Conservation (phyloP, 1,139 yeast species). For the Taphrina communis region DNA sequence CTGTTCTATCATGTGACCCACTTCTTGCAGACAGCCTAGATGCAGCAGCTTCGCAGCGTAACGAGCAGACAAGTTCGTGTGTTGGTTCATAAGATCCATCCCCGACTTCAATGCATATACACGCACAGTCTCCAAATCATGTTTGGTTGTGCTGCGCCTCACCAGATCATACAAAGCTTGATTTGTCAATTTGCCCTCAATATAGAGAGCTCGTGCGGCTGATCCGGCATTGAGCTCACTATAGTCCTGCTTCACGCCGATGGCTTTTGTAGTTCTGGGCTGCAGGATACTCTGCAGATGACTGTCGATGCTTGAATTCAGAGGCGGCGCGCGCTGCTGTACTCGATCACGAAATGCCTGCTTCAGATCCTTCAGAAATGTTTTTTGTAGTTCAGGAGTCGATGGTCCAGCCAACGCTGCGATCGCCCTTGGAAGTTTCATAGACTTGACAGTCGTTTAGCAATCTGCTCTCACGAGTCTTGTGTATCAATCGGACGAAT, state of each 20-base stretch:
- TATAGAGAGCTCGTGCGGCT: slow-evolving; percentile 22
- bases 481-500: too few species aligned
- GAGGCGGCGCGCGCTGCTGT: slow-evolving; percentile 31
- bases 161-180: slow-evolving; percentile 5
- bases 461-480: too few species aligned
- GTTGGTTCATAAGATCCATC: slow-evolving; percentile 9
- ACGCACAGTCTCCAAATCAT: slow-evolving; percentile 10
- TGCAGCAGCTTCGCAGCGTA: slow-evolving; percentile 22
- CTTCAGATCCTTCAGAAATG: slow-evolving; percentile 33
- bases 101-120: slow-evolving; percentile 23
- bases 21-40: slow-evolving; percentile 21
- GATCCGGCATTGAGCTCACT: not conserved
- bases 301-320: slow-evolving; percentile 11
- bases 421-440: slow-evolving; percentile 19
- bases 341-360: slow-evolving; percentile 31
- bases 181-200: slow-evolving; percentile 20
- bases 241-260: not conserved
- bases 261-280: not conserved
- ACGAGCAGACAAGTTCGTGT: slow-evolving; percentile 15
- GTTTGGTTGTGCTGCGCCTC: slow-evolving; percentile 5
- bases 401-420: slow-evolving; percentile 33
- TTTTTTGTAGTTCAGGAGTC: slow-evolving; percentile 26
- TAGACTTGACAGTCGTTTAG: not conserved
- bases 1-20: slow-evolving; percentile 13
- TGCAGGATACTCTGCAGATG: slow-evolving; percentile 23